Percentiles rank a stretch among this genome's conserved stretches.
Evolutionary conservation across 2,329 filamentous ascomycete species (phyloP).

Genomic region (Ploettnerulaceae sp.): DNA sequence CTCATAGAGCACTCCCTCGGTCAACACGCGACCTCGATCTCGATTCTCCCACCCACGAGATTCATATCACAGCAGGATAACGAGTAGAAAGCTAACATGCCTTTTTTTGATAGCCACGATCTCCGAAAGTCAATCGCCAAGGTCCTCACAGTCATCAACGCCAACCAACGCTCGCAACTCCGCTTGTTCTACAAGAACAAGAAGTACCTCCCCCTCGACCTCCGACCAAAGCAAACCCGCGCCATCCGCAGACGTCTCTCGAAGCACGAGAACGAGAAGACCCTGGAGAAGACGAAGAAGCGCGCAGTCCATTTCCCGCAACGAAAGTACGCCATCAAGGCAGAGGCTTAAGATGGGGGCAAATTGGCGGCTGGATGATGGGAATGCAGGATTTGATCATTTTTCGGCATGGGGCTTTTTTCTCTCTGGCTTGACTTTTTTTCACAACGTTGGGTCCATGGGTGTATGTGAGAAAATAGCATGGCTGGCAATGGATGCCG

Average conservation of each 20-base stretch:
- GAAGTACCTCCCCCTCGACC: conserved; percentile 98
- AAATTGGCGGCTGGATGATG: conserved; percentile 7
- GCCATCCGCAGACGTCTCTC: conserved; percentile 94
- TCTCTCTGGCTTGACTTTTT: conserved; percentile 22
- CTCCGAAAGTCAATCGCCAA: conserved; percentile 99
- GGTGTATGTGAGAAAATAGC: conserved; percentile 34
- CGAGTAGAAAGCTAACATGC: conserved; percentile 12
- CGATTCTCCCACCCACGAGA: neutral
- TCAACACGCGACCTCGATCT: neutral
- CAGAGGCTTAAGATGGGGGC: conserved; percentile 30
- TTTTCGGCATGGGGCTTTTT: conserved; percentile 26
- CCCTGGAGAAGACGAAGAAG: conserved; percentile 96
- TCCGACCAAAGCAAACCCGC: conserved; percentile 96
- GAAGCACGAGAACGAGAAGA: conserved; percentile 78
- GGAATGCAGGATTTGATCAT: conserved; percentile 23
- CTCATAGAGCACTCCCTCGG: no score
- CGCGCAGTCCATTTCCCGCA: conserved; percentile 92
- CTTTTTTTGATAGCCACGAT: conserved; percentile 67
- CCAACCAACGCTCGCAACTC: conserved; percentile 97
- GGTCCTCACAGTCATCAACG: conserved; percentile 98
- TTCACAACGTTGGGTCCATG: conserved; percentile 23
- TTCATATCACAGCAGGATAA: neutral
- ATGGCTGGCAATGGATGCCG: conserved; percentile 31
- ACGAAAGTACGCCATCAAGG: conserved; percentile 98
- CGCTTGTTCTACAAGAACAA: conserved; percentile 99